Evolutionary conservation across 306 rosid species (phyloP), one percentile per base, ranked within the genome.

Genomic region (Nissolia schottii): DNA sequence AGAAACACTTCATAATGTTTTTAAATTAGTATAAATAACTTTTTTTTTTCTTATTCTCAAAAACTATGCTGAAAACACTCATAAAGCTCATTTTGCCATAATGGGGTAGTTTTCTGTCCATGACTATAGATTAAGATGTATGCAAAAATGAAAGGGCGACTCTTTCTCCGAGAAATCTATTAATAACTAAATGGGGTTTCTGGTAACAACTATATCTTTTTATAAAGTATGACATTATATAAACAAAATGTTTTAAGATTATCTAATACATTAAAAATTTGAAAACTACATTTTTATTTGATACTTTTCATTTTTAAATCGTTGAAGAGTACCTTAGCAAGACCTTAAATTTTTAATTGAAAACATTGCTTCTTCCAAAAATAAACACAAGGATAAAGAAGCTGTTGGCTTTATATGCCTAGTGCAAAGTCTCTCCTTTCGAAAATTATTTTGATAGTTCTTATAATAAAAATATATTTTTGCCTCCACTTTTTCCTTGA

Each of bases 61-160:
- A n/a, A n/a, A n/a, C n/a, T n/a, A n/a, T n/a, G n/a, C n/a, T n/a
- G 46, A 59, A 71, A 28, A 65, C 74, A 61, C 48, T 20, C 9
- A 57, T 53, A 71, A 40, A 67, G 63, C 18, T 37, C 19, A 67
- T 45, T 77, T 68, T 63, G 66, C 46, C 70, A 69, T 71, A 69
- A 64, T 66, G 43, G 78, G 56, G 61, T n/a, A 34, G 74, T 75
- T 63, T 74, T 73, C 25, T 54, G 70, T 22, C 77, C 70, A 69
- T 31, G 12, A 60, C 80, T 65, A 23, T 40, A 20, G 23, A 41
- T 60, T 43, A 62, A 24, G 27, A 56, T 75, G 46, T 50, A 80
- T 20, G 68, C 66, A 67, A 22, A 71, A 43, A 2, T 13, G 2
- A n/a, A 43, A 53, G 15, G 27, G 35, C 22, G 49, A 74, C 59